phyloP scores from a whole-genome alignment of 164 flowering plant species.

The Vitis amurensis region DNA sequence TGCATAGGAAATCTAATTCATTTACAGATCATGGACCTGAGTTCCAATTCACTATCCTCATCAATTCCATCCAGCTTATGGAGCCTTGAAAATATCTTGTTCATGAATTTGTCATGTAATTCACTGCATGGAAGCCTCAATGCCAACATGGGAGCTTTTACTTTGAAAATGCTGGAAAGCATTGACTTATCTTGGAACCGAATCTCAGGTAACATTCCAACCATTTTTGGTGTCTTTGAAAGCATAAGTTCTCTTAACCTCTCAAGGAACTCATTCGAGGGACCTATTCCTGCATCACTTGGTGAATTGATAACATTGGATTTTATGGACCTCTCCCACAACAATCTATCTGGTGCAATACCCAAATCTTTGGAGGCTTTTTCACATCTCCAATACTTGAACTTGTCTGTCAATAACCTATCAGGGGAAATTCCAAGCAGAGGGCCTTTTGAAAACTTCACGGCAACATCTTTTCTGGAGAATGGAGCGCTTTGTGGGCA shows the following conservation, averaged over 20 bases:
- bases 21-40: constrained; percentile 5
- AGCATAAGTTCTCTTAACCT: background rate
- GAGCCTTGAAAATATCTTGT: constrained; percentile 9
- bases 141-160: constrained; percentile 2
- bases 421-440: constrained; percentile 10
- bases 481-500: constrained; percentile 13
- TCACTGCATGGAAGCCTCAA: constrained; percentile 16
- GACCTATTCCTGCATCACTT: constrained; percentile 1
- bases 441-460: constrained; percentile 16
- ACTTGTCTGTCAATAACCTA: constrained; percentile 11
- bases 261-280: constrained; percentile 2
- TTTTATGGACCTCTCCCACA: constrained; percentile 10
- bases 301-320: constrained; percentile 1
- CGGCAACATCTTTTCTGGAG: constrained; percentile 1
- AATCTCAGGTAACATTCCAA: constrained; percentile 2
- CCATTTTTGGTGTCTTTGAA: background rate
- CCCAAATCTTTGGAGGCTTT: constrained; percentile 9
- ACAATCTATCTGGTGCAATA: constrained; percentile 5
- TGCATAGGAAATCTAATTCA: constrained; percentile 20
- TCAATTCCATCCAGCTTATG: constrained; percentile 14
- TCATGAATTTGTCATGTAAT: constrained; percentile 17
- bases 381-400: background rate
- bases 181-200: constrained; percentile 16
- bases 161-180: background rate
- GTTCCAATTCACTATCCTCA: constrained; percentile 17